Evolutionary conservation across 352 stramenopile species (phyloP).

Genomic region (Globisporangium paddicum): DNA sequence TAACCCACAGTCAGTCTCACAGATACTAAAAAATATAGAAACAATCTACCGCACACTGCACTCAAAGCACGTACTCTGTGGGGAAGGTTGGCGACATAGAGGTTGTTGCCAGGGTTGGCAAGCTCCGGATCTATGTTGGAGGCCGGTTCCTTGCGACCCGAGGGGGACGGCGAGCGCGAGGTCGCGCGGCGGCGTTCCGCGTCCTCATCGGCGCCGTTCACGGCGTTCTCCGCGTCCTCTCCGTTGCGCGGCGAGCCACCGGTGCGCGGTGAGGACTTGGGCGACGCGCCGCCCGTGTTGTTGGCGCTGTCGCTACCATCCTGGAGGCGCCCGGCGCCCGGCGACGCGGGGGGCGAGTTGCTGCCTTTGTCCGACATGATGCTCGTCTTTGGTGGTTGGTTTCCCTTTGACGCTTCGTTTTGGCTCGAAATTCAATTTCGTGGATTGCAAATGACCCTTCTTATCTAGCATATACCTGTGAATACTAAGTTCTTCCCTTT

Average conservation of each 20-base stretch:
- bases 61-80: slow-evolving; percentile 26
- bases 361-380: slow-evolving; percentile 25
- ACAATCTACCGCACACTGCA: too few species aligned
- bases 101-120: slow-evolving; percentile 70
- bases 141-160: slow-evolving; percentile 10
- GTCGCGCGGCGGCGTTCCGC: slow-evolving; percentile 16
- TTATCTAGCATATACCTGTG: too few species aligned
- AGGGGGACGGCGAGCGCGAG: slow-evolving; percentile 35
- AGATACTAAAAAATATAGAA: not conserved
- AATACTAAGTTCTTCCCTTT: too few species aligned
- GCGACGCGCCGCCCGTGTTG: slow-evolving; percentile 1
- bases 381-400: not conserved
- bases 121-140: slow-evolving; percentile 12
- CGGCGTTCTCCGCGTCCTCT: not conserved
- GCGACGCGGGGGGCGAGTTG: slow-evolving; percentile 19
- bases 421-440: too few species aligned
- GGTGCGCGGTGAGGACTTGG: slow-evolving; percentile 1
- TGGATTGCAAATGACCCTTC: too few species aligned
- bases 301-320: slow-evolving; percentile 13
- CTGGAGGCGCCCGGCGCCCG: slow-evolving; percentile 1
- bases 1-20: not conserved
- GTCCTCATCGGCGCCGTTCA: not conserved
- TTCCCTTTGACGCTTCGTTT: slow-evolving; percentile 2
- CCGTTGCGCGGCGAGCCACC: not conserved
- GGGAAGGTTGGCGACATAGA: slow-evolving; percentile 75